Evolutionary conservation across 768 basidiomycete genomes (phyloP), one percentile per base, ranked within the genome.

Genomic region (Dioszegia hungarica): DNA sequence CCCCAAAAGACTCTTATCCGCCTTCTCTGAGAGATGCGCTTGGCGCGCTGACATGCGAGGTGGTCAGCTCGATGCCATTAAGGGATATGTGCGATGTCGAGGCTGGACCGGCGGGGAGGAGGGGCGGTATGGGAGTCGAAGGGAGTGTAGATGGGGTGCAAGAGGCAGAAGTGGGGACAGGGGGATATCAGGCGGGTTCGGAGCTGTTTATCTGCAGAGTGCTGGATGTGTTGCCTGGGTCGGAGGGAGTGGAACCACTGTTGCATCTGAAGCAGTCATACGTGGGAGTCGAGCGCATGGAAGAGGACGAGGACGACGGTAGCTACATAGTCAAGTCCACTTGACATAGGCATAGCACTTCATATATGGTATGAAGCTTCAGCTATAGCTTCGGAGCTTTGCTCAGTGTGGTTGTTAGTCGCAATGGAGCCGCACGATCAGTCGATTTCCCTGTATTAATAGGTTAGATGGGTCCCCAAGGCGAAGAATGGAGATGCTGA

Each of bases 161-260:
- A 29, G 37, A n/a, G 17, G 27, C 14, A 14, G 54, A 40, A 12
- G 20, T 10, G 53, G n/a, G 39, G 37, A 19, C 17, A 29, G n/a
- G 19, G 49, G 11, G 28, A 28, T 28, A 48, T 27, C 47, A 50
- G 43, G 43, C 17, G 85, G 36, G 86, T 29, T 67, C 64, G 48
- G 68, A 90, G 78, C 76, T 93, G 38, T 91, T 90, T 75, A 84
- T 93, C 60, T 90, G 88, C 14, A 78, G 81, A n/a, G 89, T 93
- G 11, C 75, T 83, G 28, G 77, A 84, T 25, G 85, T 91, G 39
- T 79, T 82, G 59, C 79, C 80, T 62, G 75, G 75, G 0, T 66
- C 74, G 33, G 52, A 66, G 41, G 38, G 51, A 8, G 66, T 60
- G 25, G 46, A 64, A 44, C 58, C 63, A 36, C 24, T 61, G 15